These are phyloP conservation scores for Hypoxylon lenormandii DNA, from an alignment of 495 filamentous ascomycete genomes.

Conservation along the genomic window DNA sequence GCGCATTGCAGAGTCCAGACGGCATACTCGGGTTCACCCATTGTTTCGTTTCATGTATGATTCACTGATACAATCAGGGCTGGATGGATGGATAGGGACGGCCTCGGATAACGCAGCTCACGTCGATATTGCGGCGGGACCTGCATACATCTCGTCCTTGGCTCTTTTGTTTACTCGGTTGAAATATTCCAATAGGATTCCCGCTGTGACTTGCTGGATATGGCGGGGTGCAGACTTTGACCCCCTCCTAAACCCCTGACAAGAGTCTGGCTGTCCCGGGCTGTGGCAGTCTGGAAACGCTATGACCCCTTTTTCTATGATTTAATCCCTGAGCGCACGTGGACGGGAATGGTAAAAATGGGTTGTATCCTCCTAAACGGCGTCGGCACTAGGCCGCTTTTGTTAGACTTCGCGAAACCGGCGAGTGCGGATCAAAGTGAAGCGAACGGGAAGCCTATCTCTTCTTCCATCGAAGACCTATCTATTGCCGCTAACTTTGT, in stretches of 20 bases:
- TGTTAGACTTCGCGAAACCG: constrained; percentile 5
- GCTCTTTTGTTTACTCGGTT: constrained; percentile 2
- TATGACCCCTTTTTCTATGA: constrained; percentile 32
- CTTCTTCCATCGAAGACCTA: constrained; percentile 13
- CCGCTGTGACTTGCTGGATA: constrained; percentile 22
- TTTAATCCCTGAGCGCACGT: constrained; percentile 42
- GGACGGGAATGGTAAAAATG: constrained; percentile 13
- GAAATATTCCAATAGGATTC: constrained; percentile 12
- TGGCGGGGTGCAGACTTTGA: constrained; percentile 35
- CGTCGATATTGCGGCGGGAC: constrained; percentile 8
- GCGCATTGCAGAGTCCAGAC: not conserved
- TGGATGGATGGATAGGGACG: too few relatives aligned
- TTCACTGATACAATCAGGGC: not conserved
- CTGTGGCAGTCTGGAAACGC: constrained; percentile 19
- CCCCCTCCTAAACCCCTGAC: too few relatives aligned
- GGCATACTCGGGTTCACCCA: not conserved
- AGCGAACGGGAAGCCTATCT: not conserved
- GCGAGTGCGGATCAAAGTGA: constrained; percentile 13
- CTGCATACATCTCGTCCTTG: constrained; percentile 13
- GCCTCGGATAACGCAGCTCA: constrained; percentile 1
- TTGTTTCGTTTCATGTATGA: constrained; percentile 7
- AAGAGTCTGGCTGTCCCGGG: too few relatives aligned
- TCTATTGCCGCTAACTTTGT: constrained; percentile 15
- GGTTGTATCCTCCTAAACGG: constrained; percentile 21
- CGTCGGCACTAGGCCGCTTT: constrained; percentile 27